Evolutionary conservation across 352 stramenopile species (phyloP).

Genomic region (Phytophthora crassamura): DNA sequence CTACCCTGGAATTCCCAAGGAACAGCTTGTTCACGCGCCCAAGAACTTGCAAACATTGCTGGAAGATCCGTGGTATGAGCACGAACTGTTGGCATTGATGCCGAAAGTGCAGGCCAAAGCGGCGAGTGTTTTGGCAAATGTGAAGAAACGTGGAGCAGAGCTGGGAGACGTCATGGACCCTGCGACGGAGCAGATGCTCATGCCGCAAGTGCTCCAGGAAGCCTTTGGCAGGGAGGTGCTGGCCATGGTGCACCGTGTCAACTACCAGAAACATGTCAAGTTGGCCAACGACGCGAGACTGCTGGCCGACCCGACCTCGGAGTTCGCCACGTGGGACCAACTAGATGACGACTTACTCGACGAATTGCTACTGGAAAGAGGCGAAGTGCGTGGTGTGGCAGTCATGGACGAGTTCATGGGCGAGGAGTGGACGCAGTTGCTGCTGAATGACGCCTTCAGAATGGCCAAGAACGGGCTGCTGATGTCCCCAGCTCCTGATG

Average conservation of each 20-base stretch:
- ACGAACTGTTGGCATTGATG: slow-evolving; percentile 81
- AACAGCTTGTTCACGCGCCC: slow-evolving; percentile 70
- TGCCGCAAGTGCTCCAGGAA: slow-evolving; percentile 85
- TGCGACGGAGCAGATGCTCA: slow-evolving; percentile 65
- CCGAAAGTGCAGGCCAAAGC: slow-evolving; percentile 84
- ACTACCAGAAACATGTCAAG: slow-evolving; percentile 80
- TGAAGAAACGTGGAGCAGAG: slow-evolving; percentile 76
- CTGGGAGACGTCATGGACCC: slow-evolving; percentile 84
- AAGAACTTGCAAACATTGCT: slow-evolving; percentile 78
- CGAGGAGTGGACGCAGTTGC: slow-evolving; percentile 73
- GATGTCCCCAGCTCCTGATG: slow-evolving; percentile 35
- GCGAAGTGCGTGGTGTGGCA: slow-evolving; percentile 39
- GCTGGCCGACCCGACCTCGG: slow-evolving; percentile 61
- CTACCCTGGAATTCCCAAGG: slow-evolving; percentile 77
- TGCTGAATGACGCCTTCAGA: slow-evolving; percentile 70
- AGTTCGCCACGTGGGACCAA: slow-evolving; percentile 73
- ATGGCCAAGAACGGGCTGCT: slow-evolving; percentile 67
- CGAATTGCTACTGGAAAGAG: slow-evolving; percentile 28
- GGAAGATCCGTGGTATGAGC: slow-evolving; percentile 82
- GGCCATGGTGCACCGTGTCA: slow-evolving; percentile 85
- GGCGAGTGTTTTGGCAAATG: slow-evolving; percentile 75
- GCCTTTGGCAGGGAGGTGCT: slow-evolving; percentile 85
- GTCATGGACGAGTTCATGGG: slow-evolving; percentile 83
- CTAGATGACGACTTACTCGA: slow-evolving; percentile 60
- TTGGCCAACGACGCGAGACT: slow-evolving; percentile 70